Base-by-base conservation (phyloP, 257 asterid genomes). In the Anisodus tanguticus region DNA sequence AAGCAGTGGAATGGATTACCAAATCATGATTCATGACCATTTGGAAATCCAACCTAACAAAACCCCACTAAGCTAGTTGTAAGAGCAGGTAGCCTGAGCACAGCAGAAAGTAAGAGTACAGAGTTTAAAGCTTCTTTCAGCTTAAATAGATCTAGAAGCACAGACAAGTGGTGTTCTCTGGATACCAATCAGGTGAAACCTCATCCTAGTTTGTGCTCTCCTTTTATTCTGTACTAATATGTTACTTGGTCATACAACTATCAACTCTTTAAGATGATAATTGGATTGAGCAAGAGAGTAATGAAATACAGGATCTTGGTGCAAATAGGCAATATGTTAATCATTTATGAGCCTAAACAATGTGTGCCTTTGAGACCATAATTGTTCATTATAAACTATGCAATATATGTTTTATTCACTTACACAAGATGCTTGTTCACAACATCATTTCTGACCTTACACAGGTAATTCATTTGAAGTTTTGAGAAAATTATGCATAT, bases 141-240 rank as follows among this genome's bases (percentile, higher is more conserved):
- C 82, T 77, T 49, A 49, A 74, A 74, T 49, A 49, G 26, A 74
- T 72, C 57, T 72, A 49, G 4, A 26, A 22, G 35, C 35, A 31
- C 35, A 45, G 7, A 19, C 45, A 11, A 3, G 62, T 2, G 62
- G 2, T 31, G 0, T 74, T 74, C 62, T 12, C 81, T 74, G 6
- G 59, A 31, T 53, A 22, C 47, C 47, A 53, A 26, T 53, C 81
- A 77, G 81, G 53, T 53, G 64, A 77, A 53, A 77, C 64, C 53
- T 77, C 64, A 77, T 51, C 63, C 57, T 3, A 51, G 63, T 76
- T 51, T 13, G 0, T 5, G 9, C 82, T 53, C 60, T 31, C 82
- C 35, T 26, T 53, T 53, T 53, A 47, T 13, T 77, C 49, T 77
- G 64, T 53, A 76, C 62, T 76, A 76, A 63, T 76, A 26, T 53